These are phyloP conservation scores for Athelia psychrophila DNA, from an alignment of 1,284 basidiomycete species.

Conservation along the genomic window DNA sequence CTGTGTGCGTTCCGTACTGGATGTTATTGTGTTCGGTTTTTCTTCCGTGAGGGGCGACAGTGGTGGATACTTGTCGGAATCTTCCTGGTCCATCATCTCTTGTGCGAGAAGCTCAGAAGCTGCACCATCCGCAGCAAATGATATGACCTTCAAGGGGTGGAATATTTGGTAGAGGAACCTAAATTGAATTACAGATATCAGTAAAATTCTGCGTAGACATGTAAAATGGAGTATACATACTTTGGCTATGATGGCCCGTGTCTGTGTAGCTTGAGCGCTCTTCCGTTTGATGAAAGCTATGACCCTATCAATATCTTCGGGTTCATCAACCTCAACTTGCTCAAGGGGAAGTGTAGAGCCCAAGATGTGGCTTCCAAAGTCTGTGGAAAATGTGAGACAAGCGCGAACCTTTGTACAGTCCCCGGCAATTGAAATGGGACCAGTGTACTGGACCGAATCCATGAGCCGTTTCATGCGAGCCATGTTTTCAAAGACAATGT, in stretches of 20 bases:
- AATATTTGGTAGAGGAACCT: conserved; percentile 17
- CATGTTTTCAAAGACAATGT: conserved; percentile 15
- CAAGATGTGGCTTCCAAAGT: conserved; percentile 23
- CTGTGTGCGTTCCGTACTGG: conserved; percentile 22
- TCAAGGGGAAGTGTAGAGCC: conserved; percentile 16
- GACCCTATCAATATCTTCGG: conserved; percentile 18
- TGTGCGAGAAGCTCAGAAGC: conserved; percentile 20
- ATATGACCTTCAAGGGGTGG: conserved; percentile 16
- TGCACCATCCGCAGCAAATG: conserved; percentile 21
- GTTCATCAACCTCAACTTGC: conserved; percentile 15
- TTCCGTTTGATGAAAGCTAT: conserved; percentile 12
- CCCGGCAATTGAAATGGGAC: conserved; percentile 13
- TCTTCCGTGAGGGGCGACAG: conserved; percentile 18
- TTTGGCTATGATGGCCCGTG: conserved; percentile 19
- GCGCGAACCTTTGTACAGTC: conserved; percentile 24
- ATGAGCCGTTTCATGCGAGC: conserved; percentile 14
- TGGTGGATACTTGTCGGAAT: conserved; percentile 6
- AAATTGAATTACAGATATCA: no score
- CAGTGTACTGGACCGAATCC: conserved; percentile 11
- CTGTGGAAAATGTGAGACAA: conserved; percentile 19
- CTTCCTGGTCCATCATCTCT: conserved; percentile 15
- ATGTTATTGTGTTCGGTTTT: conserved; percentile 22
- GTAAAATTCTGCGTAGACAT: no score
- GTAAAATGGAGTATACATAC: conserved; percentile 5
- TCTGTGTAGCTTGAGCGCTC: conserved; percentile 18